Base-by-base conservation (phyloP, 306 rosid genomes). In the Dryas octopetala region DNA sequence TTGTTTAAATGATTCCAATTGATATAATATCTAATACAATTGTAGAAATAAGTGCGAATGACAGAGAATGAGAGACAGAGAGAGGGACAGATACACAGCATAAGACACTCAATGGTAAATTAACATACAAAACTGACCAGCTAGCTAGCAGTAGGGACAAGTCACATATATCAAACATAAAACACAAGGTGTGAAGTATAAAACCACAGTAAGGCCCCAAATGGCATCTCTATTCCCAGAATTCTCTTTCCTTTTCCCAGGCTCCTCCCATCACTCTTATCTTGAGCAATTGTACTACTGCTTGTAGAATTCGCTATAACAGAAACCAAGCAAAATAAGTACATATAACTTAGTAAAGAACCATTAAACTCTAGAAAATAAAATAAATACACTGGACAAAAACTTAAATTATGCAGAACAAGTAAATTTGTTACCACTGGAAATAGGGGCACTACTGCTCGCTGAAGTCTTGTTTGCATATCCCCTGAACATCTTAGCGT, bases 401-500 rank as follows among this genome's bases (percentile, higher is more conserved):
- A 41, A 5, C 10, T 15, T 10, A 5, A 51, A 74, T 1, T 53
- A 43, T 16, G 26, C 15, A 19, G 13, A 17, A 44, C 43, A 50
- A 44, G 41, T 0, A 54, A 53, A 23, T 13, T 67, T 47, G 5
- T 15, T 7, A 90, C 91, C 93, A 50, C 74, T 73, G n/a, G 84
- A 12, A 46, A 17, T 14, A 0, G 89, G 52, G 38, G 83, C 5
- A 9, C 79, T 14, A 49, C 28, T 50, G 32, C 46, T 84, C 5
- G 68, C 71, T 28, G 44, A 68, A 32, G 49, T 40, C 46, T 47
- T 19, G 19, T 78, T 75, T 5, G 78, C 62, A 52, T 10, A 46
- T 3, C 74, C 94, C 76, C 71, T 63, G 79, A 92, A 92, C 65
- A 85, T 60, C 81, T 90, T 92, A 13, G 94, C 95, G 0, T 83